Conservation (phyloP, 306 rosid species). For the Hylodesmum podocarpum region DNA sequence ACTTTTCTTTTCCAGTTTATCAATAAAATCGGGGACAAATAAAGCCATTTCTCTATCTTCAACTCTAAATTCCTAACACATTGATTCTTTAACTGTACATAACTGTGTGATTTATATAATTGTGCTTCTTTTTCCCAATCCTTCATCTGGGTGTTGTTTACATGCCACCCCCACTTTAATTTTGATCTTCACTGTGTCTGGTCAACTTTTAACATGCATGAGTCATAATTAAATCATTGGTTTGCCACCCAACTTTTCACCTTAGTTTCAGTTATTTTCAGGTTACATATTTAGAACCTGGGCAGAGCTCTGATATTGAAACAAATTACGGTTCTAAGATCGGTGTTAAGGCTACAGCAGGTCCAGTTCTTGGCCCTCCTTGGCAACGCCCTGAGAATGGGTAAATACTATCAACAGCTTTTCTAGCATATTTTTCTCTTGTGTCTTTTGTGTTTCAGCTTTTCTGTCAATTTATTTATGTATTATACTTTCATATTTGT, state of each 20-base stretch:
- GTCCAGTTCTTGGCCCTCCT: constrained; percentile 96
- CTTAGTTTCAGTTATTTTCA: constrained; percentile 35
- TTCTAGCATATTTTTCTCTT: constrained; percentile 3
- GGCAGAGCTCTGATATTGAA: constrained; percentile 75
- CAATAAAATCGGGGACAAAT: no score
- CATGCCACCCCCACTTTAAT: neutral
- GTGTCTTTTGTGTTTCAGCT: constrained; percentile 1
- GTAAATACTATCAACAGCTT: constrained; percentile 42
- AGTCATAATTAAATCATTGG: constrained; percentile 8
- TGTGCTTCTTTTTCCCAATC: neutral
- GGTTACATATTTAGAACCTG: constrained; percentile 88
- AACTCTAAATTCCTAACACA: no score
- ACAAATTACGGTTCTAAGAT: constrained; percentile 58
- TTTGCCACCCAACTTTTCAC: constrained; percentile 1
- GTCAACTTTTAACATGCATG: neutral
- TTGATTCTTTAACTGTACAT: constrained; percentile 13
- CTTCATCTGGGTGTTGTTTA: neutral
- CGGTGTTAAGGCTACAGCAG: constrained; percentile 75
- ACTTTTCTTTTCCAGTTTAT: no score
- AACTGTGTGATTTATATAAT: neutral
- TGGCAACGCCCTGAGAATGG: constrained; percentile 99
- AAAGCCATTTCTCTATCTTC: no score
- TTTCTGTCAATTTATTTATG: neutral
- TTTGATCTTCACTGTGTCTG: neutral
- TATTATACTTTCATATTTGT: neutral